Evolutionary conservation across 2,329 filamentous ascomycete species (phyloP), one percentile per base, ranked within the genome.

Genomic region (Massarina eburnea): DNA sequence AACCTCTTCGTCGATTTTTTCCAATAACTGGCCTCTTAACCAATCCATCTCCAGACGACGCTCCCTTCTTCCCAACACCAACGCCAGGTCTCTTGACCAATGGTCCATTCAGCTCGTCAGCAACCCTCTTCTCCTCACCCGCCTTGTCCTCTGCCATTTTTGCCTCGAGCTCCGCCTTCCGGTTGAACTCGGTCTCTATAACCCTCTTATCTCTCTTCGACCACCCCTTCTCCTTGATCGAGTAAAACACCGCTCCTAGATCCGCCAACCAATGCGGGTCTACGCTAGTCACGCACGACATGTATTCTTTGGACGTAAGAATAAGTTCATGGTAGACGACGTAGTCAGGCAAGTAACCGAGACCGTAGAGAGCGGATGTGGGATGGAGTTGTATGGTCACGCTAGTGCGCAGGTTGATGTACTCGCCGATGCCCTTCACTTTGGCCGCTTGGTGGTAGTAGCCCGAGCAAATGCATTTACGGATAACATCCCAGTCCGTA

Each of bases 381-480:
- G 94, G 94, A 67, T 99, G 95, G 22, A 99, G 79, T 67, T 96
- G 91, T 43, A 99, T 89, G 1, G 88, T 91, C 3, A 99, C 91
- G 62, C 89, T 94, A 0, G 94, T 99, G 18, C 94, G 86, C 27
- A 99, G 79, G 69, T 99, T 99, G 73, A 96, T 86, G 74, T 97
- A 99, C 73, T 99, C 95, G 58, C 94, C 94, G 14, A 96, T 89
- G 2, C 94, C 95, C 73, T 95, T 95, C 53, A 95, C 91, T 62
- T 91, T 91, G 22, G 94, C 94, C 5, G 94, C 94, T 74, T 99
- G 94, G 65, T 97, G 92, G 73, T 97, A 99, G 76, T 96, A 99
- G 10, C 94, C 94, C 0, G 89, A 91, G 76, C 95, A 99, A 65
- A 99, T 96, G 68, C 92, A 97, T 71, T 94, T 92, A 51, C 94